Evolutionary conservation across 2,329 filamentous ascomycete genomes (phyloP).

Genomic region (Tothia fuscella): DNA sequence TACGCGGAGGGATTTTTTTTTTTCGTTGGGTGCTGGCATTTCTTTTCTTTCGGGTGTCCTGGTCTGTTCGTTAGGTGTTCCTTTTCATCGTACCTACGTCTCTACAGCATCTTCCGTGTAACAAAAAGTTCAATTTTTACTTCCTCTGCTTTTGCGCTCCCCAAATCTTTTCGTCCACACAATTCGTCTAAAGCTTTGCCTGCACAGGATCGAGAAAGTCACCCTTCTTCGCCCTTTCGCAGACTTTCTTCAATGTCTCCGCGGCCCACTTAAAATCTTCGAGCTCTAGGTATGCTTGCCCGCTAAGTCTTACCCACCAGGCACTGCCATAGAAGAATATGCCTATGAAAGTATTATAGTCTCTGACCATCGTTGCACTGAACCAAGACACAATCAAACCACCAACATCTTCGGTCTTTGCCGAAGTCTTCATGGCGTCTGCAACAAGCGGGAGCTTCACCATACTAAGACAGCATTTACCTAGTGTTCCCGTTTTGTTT

Average conservation of each 20-base stretch:
- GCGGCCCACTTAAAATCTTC: constrained; percentile 66
- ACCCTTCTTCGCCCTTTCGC: constrained; percentile 30
- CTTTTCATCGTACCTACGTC: too few species aligned
- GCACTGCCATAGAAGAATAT: constrained; percentile 47
- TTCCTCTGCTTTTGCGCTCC: too few species aligned
- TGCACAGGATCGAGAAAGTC: constrained; percentile 7
- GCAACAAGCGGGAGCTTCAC: constrained; percentile 55
- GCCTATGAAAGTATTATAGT: constrained; percentile 63
- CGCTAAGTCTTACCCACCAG: constrained; percentile 64
- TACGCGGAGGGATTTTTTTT: too few species aligned
- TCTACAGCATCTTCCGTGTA: too few species aligned
- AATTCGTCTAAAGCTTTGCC: too few species aligned
- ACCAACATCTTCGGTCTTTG: constrained; percentile 10
- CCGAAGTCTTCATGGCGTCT: constrained; percentile 18
- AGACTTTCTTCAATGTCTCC: constrained; percentile 44
- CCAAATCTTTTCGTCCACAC: too few species aligned
- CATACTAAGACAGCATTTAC: constrained; percentile 59
- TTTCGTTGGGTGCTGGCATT: too few species aligned
- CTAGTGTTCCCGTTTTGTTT: constrained; percentile 48
- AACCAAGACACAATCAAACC: constrained; percentile 23
- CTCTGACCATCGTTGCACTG: constrained; percentile 29
- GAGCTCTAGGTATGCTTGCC: constrained; percentile 72
- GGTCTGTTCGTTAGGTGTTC: too few species aligned
- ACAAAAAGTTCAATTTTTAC: too few species aligned
- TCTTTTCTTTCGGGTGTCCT: too few species aligned